These are phyloP conservation scores for Puccinia polysora DNA, from an alignment of 1,284 basidiomycete genomes.

Conservation along the genomic window DNA sequence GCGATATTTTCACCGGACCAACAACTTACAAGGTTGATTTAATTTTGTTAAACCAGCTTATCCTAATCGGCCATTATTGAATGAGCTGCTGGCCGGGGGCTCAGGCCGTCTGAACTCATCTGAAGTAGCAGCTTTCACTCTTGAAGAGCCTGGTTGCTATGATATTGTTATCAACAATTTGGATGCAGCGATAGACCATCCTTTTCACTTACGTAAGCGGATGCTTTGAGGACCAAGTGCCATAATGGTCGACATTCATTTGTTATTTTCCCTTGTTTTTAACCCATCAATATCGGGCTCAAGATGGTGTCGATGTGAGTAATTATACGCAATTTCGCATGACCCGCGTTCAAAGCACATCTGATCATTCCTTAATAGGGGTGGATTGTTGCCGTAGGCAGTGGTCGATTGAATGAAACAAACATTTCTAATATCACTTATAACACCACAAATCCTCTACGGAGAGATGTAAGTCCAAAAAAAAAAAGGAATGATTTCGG, in stretches of 20 bases:
- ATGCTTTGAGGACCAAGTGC: background rate
- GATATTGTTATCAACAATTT: constrained; percentile 52
- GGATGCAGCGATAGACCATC: constrained; percentile 52
- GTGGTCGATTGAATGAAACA: no score
- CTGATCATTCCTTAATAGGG: no score
- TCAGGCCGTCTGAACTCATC: constrained; percentile 1
- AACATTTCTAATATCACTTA: no score
- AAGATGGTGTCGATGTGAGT: no score
- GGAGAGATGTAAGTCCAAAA: no score
- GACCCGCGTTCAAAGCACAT: no score
- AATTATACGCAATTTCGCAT: no score
- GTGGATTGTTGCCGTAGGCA: no score
- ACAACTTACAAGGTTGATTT: constrained; percentile 46
- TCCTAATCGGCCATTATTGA: background rate
- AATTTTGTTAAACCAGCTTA: constrained; percentile 12
- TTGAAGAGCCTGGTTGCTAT: constrained; percentile 7
- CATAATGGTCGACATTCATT: background rate
- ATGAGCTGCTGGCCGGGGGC: constrained; percentile 1
- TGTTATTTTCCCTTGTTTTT: background rate
- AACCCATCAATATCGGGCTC: no score
- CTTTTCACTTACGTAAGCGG: constrained; percentile 51
- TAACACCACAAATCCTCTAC: no score
- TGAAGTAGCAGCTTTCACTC: constrained; percentile 6
- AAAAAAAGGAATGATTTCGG: no score
- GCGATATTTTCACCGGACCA: background rate